A percentile compares a stretch with the other conserved stretches of the same genome.
These are phyloP conservation scores for Phytophthora megakarya DNA, from an alignment of 352 stramenopile species.

Conservation along the genomic window DNA sequence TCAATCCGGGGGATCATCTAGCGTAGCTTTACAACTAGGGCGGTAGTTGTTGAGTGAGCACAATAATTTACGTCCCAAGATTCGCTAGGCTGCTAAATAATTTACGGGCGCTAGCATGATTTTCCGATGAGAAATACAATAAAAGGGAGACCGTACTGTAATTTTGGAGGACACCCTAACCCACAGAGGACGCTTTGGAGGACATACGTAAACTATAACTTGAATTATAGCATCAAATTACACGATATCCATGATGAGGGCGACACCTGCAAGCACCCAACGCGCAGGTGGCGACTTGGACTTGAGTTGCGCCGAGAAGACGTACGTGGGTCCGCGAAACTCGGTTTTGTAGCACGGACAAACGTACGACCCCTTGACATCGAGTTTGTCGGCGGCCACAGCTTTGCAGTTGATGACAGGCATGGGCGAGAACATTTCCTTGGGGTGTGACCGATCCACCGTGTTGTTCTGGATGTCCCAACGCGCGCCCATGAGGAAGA, in stretches of 20 bases:
- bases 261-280: conserved; percentile 96
- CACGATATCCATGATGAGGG: conserved; percentile 96
- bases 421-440: conserved; percentile 98
- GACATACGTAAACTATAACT: too few relatives aligned
- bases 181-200: too few relatives aligned
- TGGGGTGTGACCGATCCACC: conserved; percentile 95
- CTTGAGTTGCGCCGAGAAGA: conserved; percentile 98
- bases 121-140: too few relatives aligned
- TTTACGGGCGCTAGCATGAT: too few relatives aligned
- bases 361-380: conserved; percentile 94
- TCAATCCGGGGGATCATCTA: too few relatives aligned
- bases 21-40: too few relatives aligned
- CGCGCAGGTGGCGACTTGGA: conserved; percentile 94
- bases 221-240: too few relatives aligned
- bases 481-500: conserved; percentile 95
- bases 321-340: conserved; percentile 95
- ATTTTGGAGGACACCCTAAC: too few relatives aligned
- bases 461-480: conserved; percentile 93
- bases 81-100: too few relatives aligned
- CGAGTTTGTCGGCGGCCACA: conserved; percentile 94
- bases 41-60: too few relatives aligned
- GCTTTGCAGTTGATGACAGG: conserved; percentile 98
- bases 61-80: too few relatives aligned
- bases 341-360: conserved; percentile 98
- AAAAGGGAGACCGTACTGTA: too few relatives aligned